Evolutionary conservation across 441 rosid genomes (phyloP), one percentile per base, ranked within the genome.

Genomic region (Isatis lusitanica): DNA sequence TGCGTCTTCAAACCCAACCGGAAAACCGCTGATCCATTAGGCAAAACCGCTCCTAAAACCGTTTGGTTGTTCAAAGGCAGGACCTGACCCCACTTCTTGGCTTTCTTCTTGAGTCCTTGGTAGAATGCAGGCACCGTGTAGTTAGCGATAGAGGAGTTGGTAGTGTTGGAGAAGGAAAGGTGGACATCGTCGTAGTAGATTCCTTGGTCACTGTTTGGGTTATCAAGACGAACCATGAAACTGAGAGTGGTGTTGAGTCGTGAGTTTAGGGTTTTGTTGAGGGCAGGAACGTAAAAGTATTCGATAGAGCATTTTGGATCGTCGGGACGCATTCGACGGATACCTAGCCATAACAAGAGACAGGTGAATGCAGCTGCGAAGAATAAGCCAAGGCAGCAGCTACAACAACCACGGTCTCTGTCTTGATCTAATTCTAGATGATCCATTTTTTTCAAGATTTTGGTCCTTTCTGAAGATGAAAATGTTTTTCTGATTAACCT

Each of bases 91-190:
- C 39, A 18, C 63, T 89, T 89, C 30, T 11, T 71, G n/a, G 88
- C 91, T 26, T 56, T 89, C 87, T 93, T 91, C 28, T 84, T 63
- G 48, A 81, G 85, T 11, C 96, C 94, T 66, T 92, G 98, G 43
- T 83, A 74, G 70, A 90, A 92, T 2, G 46, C 18, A 0, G 58
- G 81, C 24, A 92, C 73, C 4, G 33, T 38, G 46, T n/a, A 65
- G 21, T 46, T 74, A 16, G 81, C 8, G 36, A 38, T 24, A 46
- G 68, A 56, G 10, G 73, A 43, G 17, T 56, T 68, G 3, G 46
- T 40, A 11, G 4, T 48, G 78, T 72, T 85, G 43, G 1, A 75
- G 24, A 92, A 80, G 6, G 88, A 77, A 35, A 90, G 71, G 56
- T 79, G 82, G 3, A 92, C 75, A 0, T 68, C 52, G 46, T 89